These are phyloP conservation scores for Phytopythium oedochilum DNA, from an alignment of 352 stramenopile genomes.

Conservation along the genomic window DNA sequence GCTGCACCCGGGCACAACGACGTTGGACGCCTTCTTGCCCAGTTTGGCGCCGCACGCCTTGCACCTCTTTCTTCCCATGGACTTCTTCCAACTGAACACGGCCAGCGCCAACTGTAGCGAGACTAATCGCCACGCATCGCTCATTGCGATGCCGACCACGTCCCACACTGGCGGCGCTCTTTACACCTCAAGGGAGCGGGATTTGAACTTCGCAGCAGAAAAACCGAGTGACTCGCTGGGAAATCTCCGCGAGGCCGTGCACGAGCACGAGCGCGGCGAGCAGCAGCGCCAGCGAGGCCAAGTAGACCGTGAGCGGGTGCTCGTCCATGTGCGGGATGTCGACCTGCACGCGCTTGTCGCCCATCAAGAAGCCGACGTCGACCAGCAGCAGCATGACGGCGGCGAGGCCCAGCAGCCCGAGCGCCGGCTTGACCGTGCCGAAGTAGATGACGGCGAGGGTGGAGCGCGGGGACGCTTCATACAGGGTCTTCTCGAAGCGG, in stretches of 20 bases:
- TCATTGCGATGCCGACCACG: not conserved
- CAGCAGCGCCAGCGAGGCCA: conserved; percentile 22
- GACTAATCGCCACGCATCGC: not conserved
- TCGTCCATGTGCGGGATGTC: conserved; percentile 9
- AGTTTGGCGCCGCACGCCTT: not conserved
- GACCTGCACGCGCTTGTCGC: conserved; percentile 19
- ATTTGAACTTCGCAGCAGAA: conserved; percentile 36
- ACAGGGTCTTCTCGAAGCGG: conserved; percentile 35
- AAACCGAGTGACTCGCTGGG: conserved; percentile 47
- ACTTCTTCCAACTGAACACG: not conserved
- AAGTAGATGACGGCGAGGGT: conserved; percentile 47
- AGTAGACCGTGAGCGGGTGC: conserved; percentile 25
- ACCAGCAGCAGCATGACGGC: conserved; percentile 20
- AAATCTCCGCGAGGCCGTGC: conserved; percentile 31
- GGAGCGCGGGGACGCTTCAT: conserved; percentile 23
- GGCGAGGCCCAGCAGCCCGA: conserved; percentile 27
- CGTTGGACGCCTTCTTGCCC: not conserved
- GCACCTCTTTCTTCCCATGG: not conserved
- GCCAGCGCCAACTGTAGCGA: no score
- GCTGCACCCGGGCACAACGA: not conserved
- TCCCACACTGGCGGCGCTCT: not conserved
- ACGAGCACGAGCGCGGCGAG: conserved; percentile 27
- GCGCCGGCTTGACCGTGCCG: conserved; percentile 35
- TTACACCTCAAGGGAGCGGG: conserved; percentile 2
- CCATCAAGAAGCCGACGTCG: conserved; percentile 28